A percentile compares a stretch with the other conserved stretches of the same genome.
phyloP scores from a whole-genome alignment of 2,329 filamentous ascomycete genomes.

The Paraconiothyrium sp. region DNA sequence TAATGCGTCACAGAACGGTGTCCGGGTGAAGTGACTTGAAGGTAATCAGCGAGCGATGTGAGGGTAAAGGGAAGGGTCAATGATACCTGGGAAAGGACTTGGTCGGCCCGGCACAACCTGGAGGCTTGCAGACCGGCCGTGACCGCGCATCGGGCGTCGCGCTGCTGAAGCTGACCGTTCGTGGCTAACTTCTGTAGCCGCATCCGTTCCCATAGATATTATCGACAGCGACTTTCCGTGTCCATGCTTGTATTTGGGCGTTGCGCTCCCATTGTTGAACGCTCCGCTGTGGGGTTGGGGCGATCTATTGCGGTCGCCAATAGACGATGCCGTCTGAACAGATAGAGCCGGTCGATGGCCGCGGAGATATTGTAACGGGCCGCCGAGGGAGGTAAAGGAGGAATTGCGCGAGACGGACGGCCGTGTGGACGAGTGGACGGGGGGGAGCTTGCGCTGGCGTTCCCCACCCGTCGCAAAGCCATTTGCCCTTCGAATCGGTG shows the following conservation, averaged over 20 bases:
- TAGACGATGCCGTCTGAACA: conserved; percentile 57
- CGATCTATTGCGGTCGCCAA: conserved; percentile 35
- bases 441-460: conserved; percentile 51
- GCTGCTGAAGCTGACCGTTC: conserved; percentile 36
- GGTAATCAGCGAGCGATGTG: conserved; percentile 28
- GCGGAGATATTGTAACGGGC: conserved; percentile 48
- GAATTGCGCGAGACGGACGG: conserved; percentile 49
- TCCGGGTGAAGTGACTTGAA: conserved; percentile 40
- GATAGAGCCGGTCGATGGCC: conserved; percentile 76
- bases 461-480: conserved; percentile 47
- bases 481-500: conserved; percentile 45
- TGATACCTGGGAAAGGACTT: conserved; percentile 44
- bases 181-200: conserved; percentile 41
- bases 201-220: conserved; percentile 59
- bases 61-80: background rate
- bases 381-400: conserved; percentile 42
- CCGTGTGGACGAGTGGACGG: conserved; percentile 47
- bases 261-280: conserved; percentile 36
- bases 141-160: conserved; percentile 67
- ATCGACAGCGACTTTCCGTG: conserved; percentile 60
- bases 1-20: conserved; percentile 48
- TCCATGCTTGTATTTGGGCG: conserved; percentile 48
- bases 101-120: conserved; percentile 70
- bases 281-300: conserved; percentile 32
- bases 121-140: conserved; percentile 82